Evolutionary conservation across 106 monocot species (phyloP).

Genomic region (Dendrobium huoshanense): DNA sequence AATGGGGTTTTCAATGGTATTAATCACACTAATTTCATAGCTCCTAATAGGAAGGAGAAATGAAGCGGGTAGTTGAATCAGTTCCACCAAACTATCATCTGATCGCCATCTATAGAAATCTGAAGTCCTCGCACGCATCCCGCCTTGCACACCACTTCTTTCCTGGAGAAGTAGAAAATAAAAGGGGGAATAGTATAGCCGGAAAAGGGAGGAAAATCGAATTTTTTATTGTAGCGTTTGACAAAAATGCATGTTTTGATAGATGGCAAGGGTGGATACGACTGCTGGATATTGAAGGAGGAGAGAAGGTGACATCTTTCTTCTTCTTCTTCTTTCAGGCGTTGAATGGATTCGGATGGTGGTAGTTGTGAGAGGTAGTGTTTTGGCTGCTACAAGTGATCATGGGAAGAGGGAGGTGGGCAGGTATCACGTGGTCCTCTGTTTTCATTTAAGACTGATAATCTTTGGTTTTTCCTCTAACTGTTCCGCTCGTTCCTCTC

Average conservation of each 20-base stretch:
- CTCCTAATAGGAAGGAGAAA: no score
- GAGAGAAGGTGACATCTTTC: neutral
- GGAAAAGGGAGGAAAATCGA: neutral
- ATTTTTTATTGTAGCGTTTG: neutral
- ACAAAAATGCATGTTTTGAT: neutral
- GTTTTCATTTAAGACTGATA: conserved; percentile 8
- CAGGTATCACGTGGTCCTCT: conserved; percentile 17
- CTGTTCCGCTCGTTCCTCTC: neutral
- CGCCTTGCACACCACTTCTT: no score
- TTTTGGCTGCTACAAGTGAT: conserved; percentile 1
- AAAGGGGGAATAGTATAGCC: neutral
- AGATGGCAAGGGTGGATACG: neutral
- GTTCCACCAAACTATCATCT: no score
- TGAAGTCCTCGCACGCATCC: no score
- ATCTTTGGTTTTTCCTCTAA: neutral
- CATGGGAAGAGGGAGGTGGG: conserved; percentile 8
- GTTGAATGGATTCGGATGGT: conserved; percentile 9
- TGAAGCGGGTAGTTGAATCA: no score
- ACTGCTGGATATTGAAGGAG: neutral
- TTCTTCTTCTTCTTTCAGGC: conserved; percentile 4
- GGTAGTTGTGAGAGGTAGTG: neutral
- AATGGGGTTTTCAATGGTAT: no score
- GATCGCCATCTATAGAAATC: no score
- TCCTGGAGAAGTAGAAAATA: neutral
- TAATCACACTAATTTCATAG: no score